A percentile compares a stretch with the other conserved stretches of the same genome.
Evolutionary conservation across 2,329 filamentous ascomycete genomes (phyloP).

Genomic region (Metarhizium brunneum): DNA sequence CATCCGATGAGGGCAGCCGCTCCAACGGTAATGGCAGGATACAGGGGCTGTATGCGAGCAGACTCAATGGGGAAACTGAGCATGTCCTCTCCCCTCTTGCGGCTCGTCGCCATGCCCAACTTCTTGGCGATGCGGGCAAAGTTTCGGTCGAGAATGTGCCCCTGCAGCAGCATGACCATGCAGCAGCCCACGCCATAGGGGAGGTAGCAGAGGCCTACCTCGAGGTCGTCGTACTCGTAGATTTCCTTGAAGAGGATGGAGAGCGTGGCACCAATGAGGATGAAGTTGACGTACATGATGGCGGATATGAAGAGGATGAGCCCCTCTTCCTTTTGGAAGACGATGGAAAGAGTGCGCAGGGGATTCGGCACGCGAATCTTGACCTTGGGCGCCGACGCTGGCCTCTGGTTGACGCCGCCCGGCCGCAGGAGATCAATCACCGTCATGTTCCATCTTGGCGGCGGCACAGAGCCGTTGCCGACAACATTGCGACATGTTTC

Average conservation of each 20-base stretch:
- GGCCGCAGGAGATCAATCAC: slow-evolving; percentile 38
- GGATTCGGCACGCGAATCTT: slow-evolving; percentile 48
- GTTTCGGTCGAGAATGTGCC: slow-evolving; percentile 55
- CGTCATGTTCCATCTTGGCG: slow-evolving; percentile 49
- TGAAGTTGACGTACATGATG: slow-evolving; percentile 47
- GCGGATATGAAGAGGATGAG: slow-evolving; percentile 43
- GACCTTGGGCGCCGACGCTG: slow-evolving; percentile 24
- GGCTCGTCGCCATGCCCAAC: slow-evolving; percentile 51
- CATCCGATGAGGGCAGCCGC: slow-evolving; percentile 44
- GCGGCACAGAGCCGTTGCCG: slow-evolving; percentile 51
- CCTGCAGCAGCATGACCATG: slow-evolving; percentile 40
- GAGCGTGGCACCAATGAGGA: slow-evolving; percentile 42
- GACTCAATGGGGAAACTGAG: slow-evolving; percentile 44
- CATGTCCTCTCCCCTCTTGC: slow-evolving; percentile 45
- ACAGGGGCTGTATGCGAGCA: slow-evolving; percentile 44
- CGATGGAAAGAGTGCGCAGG: slow-evolving; percentile 41
- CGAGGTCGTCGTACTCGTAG: slow-evolving; percentile 40
- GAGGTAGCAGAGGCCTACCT: slow-evolving; percentile 45
- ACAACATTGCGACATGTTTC: slow-evolving; percentile 52
- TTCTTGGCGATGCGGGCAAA: slow-evolving; percentile 58
- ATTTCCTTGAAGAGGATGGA: slow-evolving; percentile 41
- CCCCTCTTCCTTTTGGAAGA: slow-evolving; percentile 49
- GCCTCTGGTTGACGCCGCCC: slow-evolving; percentile 22
- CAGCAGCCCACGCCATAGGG: slow-evolving; percentile 44
- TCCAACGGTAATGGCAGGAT: slow-evolving; percentile 45